Evolutionary conservation across 2,329 filamentous ascomycete genomes (phyloP), one percentile per base, ranked within the genome.

Genomic region (Colletotrichum noveboracense): DNA sequence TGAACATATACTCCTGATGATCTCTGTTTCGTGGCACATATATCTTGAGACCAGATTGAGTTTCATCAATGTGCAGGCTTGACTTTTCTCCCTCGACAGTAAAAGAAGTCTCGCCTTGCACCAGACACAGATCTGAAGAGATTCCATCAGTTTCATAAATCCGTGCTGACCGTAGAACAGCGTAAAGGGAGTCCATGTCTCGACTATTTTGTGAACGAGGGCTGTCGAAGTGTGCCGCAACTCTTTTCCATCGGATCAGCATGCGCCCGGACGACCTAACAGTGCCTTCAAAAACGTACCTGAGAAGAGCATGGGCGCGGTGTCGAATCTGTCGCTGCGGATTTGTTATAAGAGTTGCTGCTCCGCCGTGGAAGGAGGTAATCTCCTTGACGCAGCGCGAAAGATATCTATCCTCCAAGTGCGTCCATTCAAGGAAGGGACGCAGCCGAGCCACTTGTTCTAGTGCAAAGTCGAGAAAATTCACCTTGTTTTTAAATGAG

Each of bases 321-420:
- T 55, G 4, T 55, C 48, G 48, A 21, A 55, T 55, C 10, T 55
- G 48, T 24, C 48, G 48, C 48, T 55, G 48, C 21, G 48, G n/a
- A 24, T 55, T 55, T 1, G 13, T 24, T 5, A 24, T 2, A 0
- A 6, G n/a, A 1, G 21, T 24, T 55, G 48, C 48, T 73, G 74
- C 30, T 4, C 76, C 73, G 5, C 72, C 77, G 0, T 68, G 70
- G 5, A 84, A 77, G 5, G 80, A 80, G 2, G 84, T 83, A 1
- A 82, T 81, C 48, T 87, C 82, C n/a, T 79, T 81, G 1, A 85
- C 82, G 12, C 75, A 75, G 7, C 6, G 34, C 2, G 85, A 86
- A 2, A 87, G 43, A 68, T 82, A 85, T 7, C 83, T 79, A 1
- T 68, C 30, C 9, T 81, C 79, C 0, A 87, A 74, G 1, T 78